Evolutionary conservation across 164 flowering plant species (phyloP).

Genomic region (Hamamelis virginiana): DNA sequence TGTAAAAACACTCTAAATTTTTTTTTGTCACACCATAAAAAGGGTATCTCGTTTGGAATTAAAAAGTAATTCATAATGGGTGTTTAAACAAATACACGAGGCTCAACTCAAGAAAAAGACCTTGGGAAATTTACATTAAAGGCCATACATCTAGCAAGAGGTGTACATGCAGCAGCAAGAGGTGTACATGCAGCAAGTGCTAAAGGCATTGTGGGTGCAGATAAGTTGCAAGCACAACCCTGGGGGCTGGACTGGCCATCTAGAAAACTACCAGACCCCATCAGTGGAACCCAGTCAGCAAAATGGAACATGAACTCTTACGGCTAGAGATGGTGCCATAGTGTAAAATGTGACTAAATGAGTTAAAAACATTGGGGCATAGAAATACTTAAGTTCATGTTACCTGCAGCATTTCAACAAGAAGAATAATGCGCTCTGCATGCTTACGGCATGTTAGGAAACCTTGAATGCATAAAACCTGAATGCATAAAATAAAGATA

Average conservation of each 20-base stretch:
- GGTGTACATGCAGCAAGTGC: neutral
- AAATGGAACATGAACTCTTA: neutral
- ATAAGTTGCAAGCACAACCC: neutral
- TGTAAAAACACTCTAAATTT: neutral
- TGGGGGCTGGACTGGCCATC: neutral
- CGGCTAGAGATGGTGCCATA: neutral
- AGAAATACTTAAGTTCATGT: neutral
- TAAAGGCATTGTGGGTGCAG: neutral
- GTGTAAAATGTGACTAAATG: neutral
- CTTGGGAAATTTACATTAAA: neutral
- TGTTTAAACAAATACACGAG: neutral
- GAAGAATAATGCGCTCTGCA: conserved; percentile 96
- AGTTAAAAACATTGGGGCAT: neutral
- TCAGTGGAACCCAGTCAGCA: too few species aligned
- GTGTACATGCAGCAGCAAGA: neutral
- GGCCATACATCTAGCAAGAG: neutral
- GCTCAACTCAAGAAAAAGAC: neutral
- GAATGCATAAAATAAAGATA: conserved; percentile 12
- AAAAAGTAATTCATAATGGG: neutral
- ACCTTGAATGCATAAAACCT: conserved; percentile 99
- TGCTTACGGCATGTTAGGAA: conserved; percentile 97
- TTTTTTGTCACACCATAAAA: neutral
- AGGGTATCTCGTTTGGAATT: neutral
- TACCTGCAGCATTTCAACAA: conserved; percentile 99
- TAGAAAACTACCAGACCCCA: neutral